Conservation (phyloP, 441 rosid genomes). For the Eutrema salsugineum region DNA sequence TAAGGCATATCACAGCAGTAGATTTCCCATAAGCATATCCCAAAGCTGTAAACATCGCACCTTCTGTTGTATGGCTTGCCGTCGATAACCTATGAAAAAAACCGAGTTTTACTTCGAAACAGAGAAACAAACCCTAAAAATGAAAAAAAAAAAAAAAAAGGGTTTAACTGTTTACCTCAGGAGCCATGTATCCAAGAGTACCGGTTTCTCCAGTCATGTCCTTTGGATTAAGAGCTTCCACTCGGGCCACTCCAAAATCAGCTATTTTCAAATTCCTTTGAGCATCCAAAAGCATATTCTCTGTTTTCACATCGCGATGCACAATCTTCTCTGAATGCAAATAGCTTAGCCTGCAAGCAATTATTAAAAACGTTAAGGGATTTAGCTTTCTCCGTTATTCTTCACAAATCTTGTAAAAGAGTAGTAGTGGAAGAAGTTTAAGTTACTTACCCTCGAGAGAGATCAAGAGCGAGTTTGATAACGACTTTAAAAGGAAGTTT, state of each 20-base stretch:
- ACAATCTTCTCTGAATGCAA: conserved; percentile 83
- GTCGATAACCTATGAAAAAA: conserved; percentile 54
- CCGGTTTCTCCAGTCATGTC: conserved; percentile 99
- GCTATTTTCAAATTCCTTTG: conserved; percentile 71
- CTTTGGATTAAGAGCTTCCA: conserved; percentile 83
- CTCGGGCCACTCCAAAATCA: conserved; percentile 95
- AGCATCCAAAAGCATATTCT: conserved; percentile 73
- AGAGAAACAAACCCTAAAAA: not conserved
- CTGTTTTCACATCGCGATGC: conserved; percentile 96
- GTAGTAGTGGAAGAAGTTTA: not conserved
- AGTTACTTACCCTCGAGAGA: conserved; percentile 62
- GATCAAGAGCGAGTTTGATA: conserved; percentile 83
- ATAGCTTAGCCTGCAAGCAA: conserved; percentile 66
- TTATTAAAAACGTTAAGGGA: not conserved
- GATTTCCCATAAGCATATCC: conserved; percentile 93
- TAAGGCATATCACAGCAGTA: conserved; percentile 95
- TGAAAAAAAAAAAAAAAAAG: not conserved
- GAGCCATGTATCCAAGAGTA: conserved; percentile 96
- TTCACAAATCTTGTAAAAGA: not conserved
- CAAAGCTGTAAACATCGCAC: conserved; percentile 92
- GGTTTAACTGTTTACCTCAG: conserved; percentile 55
- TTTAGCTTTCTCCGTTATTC: not conserved
- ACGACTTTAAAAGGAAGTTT: conserved; percentile 73
- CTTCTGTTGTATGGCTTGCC: conserved; percentile 91
- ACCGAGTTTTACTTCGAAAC: not conserved